These are phyloP conservation scores for Xenosphaeropsis pyriputrescens DNA, from an alignment of 2,329 filamentous ascomycete species.

Conservation along the genomic window DNA sequence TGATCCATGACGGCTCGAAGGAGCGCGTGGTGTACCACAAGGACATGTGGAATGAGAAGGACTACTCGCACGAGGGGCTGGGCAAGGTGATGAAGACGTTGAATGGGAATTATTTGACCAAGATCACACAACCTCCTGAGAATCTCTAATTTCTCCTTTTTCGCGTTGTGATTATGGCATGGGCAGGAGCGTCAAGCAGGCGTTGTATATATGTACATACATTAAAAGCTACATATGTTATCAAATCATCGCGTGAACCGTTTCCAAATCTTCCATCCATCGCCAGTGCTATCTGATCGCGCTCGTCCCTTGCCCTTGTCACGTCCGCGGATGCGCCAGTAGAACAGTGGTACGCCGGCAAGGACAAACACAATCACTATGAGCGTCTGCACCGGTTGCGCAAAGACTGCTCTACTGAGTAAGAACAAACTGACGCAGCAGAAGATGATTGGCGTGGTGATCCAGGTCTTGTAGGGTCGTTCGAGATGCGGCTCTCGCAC, in stretches of 20 bases:
- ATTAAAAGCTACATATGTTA: no score
- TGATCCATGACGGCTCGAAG: conserved; percentile 19
- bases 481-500: conserved; percentile 80
- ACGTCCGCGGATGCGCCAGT: conserved; percentile 62
- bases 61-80: conserved; percentile 28
- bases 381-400: conserved; percentile 78
- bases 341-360: conserved; percentile 76
- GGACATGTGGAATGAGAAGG: conserved; percentile 33
- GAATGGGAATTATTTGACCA: conserved; percentile 28
- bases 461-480: conserved; percentile 90
- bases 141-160: conserved; percentile 7
- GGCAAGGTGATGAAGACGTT: conserved; percentile 31
- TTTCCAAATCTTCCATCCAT: conserved; percentile 49
- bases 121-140: conserved; percentile 23
- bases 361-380: conserved; percentile 76
- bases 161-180: no score
- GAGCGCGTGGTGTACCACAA: conserved; percentile 30
- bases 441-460: conserved; percentile 92
- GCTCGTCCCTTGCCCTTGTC: conserved; percentile 33
- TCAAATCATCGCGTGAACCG: conserved; percentile 9
- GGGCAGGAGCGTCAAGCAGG: no score
- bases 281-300: conserved; percentile 21
- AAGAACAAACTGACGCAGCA: conserved; percentile 95
- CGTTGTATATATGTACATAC: no score
- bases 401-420: conserved; percentile 76